phyloP scores from a whole-genome alignment of 2,329 filamentous ascomycete genomes.

The Sporothrix dimorphospora region DNA sequence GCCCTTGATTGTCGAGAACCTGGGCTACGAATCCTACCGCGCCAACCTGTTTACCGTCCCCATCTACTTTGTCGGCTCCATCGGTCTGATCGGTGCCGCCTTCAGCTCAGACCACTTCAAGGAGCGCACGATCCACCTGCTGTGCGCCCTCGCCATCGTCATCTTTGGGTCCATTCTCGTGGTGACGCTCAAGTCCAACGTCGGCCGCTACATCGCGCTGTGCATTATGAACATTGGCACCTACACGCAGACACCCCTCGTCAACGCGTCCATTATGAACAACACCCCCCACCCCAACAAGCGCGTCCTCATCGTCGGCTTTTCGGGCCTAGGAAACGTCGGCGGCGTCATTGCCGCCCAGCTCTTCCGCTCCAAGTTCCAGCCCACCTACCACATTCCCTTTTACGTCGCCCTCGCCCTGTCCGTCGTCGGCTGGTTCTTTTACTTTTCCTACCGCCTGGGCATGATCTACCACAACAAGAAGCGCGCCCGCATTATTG shows the following conservation, averaged over 20 bases:
- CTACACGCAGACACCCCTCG: constrained; percentile 14
- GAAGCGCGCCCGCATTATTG: constrained; percentile 15
- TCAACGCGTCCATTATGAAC: constrained; percentile 18
- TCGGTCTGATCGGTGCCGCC: constrained; percentile 36
- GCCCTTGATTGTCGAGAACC: constrained; percentile 30
- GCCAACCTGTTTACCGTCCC: constrained; percentile 28
- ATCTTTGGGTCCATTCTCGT: constrained; percentile 19
- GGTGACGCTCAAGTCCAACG: constrained; percentile 23
- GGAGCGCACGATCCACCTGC: constrained; percentile 18
- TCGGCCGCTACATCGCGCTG: constrained; percentile 19
- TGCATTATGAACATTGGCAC: constrained; percentile 26
- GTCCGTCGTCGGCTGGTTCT: background rate
- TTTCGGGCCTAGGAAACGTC: constrained; percentile 7
- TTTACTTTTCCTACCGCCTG: constrained; percentile 20
- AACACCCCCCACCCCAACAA: constrained; percentile 18
- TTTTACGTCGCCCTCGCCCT: constrained; percentile 2
- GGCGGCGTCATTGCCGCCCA: constrained; percentile 20
- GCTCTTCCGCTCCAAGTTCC: constrained; percentile 19
- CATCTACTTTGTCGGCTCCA: constrained; percentile 57
- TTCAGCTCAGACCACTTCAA: constrained; percentile 21
- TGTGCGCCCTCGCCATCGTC: constrained; percentile 12
- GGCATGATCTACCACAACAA: constrained; percentile 19
- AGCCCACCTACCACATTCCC: constrained; percentile 9
- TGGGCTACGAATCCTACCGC: constrained; percentile 30
- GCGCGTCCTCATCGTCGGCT: constrained; percentile 14